Percentiles rank a stretch among this genome's conserved stretches.
These are phyloP conservation scores for Bacidia rubella DNA, from an alignment of 495 filamentous ascomycete species.

Conservation along the genomic window DNA sequence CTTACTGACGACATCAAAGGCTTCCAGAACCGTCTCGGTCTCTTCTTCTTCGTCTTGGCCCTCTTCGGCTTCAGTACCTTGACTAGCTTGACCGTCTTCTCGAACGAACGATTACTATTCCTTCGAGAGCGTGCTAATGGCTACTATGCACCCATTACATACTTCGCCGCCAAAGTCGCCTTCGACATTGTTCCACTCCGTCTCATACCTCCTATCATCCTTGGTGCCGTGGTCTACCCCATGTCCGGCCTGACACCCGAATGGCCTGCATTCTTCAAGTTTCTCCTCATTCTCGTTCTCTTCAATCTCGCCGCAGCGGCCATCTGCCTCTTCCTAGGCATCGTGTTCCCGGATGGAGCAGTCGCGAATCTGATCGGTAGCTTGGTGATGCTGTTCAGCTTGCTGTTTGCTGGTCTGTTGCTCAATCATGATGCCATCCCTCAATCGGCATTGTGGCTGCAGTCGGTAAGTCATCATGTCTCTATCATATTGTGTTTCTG, in stretches of 20 bases:
- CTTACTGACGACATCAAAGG: constrained; percentile 89
- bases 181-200: constrained; percentile 92
- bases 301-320: constrained; percentile 91
- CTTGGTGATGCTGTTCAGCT: constrained; percentile 92
- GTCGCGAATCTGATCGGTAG: constrained; percentile 92
- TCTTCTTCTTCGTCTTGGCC: constrained; percentile 95
- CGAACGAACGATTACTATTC: constrained; percentile 80
- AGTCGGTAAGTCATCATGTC: constrained; percentile 42
- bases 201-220: constrained; percentile 88
- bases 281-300: constrained; percentile 79
- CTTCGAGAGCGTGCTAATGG: constrained; percentile 91
- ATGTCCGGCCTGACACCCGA: constrained; percentile 91
- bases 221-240: constrained; percentile 94
- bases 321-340: constrained; percentile 93
- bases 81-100: constrained; percentile 87
- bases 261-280: constrained; percentile 74
- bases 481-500: neutral
- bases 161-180: constrained; percentile 84
- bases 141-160: constrained; percentile 95
- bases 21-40: constrained; percentile 95
- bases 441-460: constrained; percentile 68
- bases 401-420: constrained; percentile 85
- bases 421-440: constrained; percentile 93
- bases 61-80: constrained; percentile 95
- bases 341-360: constrained; percentile 80